Evolutionary conservation across 2,329 filamentous ascomycete genomes (phyloP), one percentile per base, ranked within the genome.

Genomic region (Scytalidium sp.): DNA sequence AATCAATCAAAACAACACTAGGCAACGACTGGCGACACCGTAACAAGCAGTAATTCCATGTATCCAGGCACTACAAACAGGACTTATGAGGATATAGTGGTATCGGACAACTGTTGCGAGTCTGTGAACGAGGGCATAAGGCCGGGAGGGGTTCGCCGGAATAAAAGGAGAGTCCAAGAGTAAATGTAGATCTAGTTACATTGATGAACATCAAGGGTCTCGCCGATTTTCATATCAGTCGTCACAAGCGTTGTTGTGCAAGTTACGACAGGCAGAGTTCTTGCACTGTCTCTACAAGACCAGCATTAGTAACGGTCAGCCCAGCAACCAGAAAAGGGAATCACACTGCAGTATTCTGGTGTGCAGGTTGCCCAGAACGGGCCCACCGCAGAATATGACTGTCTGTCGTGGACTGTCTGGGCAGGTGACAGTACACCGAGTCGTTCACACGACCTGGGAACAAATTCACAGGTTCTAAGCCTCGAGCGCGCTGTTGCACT

Each of bases 191-290:
- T 39, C 41, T 40, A n/a, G 17, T 36, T 36, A 36, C 20, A 47
- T 47, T 25, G 58, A 58, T 53, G 56, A 59, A 45, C 52, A 56
- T 50, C 54, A 56, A 47, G 55, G 57, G 58, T 58, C 54, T 41
- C 25, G 8, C 19, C 39, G 20, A 53, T 57, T 56, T 52, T 58
- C 49, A 49, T 46, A 44, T 17, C 46, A 19, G 45, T 42, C 41
- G 41, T 52, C 23, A 49, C 52, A 27, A n/a, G 47, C 22, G 46
- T 50, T 22, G 51, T 46, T 41, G 46, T 36, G 46, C 32, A 36
- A 36, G 32, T 36, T 42, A 53, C 55, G 56, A 58, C 43, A 40
- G 46, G 25, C 42, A 50, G 47, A 51, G 53, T 46, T 51, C 43
- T 43, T 23, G 21, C 11, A 43, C 52, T 39, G 53, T 52, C 27